Evolutionary conservation across 2,329 filamentous ascomycete species (phyloP).

Genomic region (Fusarium stilboides): DNA sequence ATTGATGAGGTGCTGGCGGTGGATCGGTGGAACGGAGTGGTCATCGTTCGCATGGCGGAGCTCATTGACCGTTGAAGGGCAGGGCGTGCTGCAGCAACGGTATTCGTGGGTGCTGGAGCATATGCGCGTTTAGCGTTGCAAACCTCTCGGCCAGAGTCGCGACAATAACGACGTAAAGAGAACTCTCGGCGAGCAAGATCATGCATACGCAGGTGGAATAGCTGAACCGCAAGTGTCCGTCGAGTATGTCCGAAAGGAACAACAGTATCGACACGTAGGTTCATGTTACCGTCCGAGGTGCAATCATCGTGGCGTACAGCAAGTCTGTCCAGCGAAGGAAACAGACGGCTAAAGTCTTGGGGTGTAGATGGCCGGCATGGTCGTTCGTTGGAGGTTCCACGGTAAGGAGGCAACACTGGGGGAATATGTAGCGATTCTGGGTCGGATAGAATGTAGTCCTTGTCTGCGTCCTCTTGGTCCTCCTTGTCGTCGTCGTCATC

Average conservation of each 20-base stretch:
- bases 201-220: slow-evolving; percentile 97
- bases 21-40: slow-evolving; percentile 54
- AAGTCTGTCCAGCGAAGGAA: slow-evolving; percentile 86
- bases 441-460: slow-evolving; percentile 49
- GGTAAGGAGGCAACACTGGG: slow-evolving; percentile 69
- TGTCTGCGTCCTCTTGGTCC: slow-evolving; percentile 46
- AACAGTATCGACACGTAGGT: slow-evolving; percentile 88
- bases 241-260: slow-evolving; percentile 71
- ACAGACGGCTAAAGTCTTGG: slow-evolving; percentile 85
- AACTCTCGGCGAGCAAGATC: slow-evolving; percentile 90
- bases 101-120: slow-evolving; percentile 43
- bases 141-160: slow-evolving; percentile 93
- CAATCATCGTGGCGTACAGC: slow-evolving; percentile 92
- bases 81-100: slow-evolving; percentile 58
- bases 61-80: slow-evolving; percentile 62
- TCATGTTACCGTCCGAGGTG: slow-evolving; percentile 95
- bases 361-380: slow-evolving; percentile 84
- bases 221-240: slow-evolving; percentile 77
- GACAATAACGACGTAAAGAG: slow-evolving; percentile 90
- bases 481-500: slow-evolving; percentile 55
- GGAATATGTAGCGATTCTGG: slow-evolving; percentile 59
- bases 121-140: slow-evolving; percentile 86
- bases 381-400: slow-evolving; percentile 71
- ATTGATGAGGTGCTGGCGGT: slow-evolving; percentile 44
- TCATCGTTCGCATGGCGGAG: slow-evolving; percentile 64